phyloP scores from a whole-genome alignment of 176 grass and related monocot species.

The Lolium perenne region DNA sequence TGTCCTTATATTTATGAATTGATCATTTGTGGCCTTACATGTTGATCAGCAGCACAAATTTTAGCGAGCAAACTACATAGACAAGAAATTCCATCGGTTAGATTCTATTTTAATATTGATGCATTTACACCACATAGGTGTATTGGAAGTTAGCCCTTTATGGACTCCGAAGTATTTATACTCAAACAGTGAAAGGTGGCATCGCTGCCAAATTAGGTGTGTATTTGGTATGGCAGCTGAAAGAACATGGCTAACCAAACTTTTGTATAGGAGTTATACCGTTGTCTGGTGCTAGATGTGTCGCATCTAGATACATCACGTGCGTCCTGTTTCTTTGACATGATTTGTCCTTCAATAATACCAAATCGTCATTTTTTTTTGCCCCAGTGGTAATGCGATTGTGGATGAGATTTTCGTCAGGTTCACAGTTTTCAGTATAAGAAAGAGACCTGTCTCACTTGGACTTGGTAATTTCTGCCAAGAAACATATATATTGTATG shows the following conservation, averaged over 20 bases:
- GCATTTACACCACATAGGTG: not conserved
- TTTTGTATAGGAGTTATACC: not conserved
- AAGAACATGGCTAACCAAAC: not conserved
- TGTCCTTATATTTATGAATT: not conserved
- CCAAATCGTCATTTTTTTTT: not conserved
- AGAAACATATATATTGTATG: not conserved
- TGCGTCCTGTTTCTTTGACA: not conserved
- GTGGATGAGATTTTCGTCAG: not conserved
- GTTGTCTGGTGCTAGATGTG: not conserved
- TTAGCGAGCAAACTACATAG: slow-evolving; percentile 4
- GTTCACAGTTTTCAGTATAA: not conserved
- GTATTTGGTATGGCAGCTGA: not conserved
- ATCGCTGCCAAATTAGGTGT: not conserved
- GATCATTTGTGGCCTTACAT: slow-evolving; percentile 19
- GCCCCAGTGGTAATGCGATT: not conserved
- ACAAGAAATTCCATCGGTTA: not conserved
- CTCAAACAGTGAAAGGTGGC: not conserved
- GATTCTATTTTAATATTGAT: not conserved
- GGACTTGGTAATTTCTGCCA: not conserved
- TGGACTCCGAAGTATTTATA: slow-evolving; percentile 17
- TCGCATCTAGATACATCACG: not conserved
- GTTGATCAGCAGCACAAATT: not conserved
- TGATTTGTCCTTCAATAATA: not conserved
- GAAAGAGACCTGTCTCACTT: not conserved
- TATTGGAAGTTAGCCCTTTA: not conserved